Conservation (phyloP, 495 filamentous ascomycete genomes). For the Terfezia claveryi region DNA sequence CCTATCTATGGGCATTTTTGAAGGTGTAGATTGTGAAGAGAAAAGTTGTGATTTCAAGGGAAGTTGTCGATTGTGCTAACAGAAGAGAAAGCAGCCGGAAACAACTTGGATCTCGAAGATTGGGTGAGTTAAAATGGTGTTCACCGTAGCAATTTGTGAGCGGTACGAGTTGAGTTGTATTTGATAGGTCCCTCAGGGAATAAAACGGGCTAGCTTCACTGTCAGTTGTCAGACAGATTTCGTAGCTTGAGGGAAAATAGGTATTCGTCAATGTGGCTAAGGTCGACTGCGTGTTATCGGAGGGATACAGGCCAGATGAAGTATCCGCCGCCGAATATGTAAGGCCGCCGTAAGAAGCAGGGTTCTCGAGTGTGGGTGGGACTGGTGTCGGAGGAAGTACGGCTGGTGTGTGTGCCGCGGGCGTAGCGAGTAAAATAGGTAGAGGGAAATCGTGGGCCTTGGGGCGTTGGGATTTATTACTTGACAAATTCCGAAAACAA, state of each 20-base stretch:
- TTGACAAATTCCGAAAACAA: not conserved
- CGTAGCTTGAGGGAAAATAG: not conserved
- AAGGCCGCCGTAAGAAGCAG: too few relatives aligned
- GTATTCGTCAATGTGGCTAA: not conserved
- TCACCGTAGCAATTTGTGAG: too few relatives aligned
- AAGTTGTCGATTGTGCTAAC: conserved; percentile 2
- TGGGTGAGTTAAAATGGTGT: conserved; percentile 3
- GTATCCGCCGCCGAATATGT: not conserved
- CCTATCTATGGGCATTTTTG: conserved; percentile 7
- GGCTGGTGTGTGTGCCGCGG: not conserved
- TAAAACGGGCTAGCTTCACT: not conserved
- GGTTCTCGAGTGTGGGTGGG: too few relatives aligned
- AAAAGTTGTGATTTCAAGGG: conserved; percentile 7
- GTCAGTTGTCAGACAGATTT: not conserved
- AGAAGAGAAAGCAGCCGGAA: conserved; percentile 3
- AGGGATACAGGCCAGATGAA: not conserved
- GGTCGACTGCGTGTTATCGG: not conserved
- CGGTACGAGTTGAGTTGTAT: too few relatives aligned
- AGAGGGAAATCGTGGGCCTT: not conserved
- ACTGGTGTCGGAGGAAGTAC: not conserved
- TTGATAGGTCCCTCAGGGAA: too few relatives aligned
- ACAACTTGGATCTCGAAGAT: conserved; percentile 7
- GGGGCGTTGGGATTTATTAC: not conserved
- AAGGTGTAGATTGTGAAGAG: conserved; percentile 1
- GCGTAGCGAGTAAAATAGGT: not conserved